Conservation (phyloP, 1,139 yeast genomes). For the Suhomyces taliae region DNA sequence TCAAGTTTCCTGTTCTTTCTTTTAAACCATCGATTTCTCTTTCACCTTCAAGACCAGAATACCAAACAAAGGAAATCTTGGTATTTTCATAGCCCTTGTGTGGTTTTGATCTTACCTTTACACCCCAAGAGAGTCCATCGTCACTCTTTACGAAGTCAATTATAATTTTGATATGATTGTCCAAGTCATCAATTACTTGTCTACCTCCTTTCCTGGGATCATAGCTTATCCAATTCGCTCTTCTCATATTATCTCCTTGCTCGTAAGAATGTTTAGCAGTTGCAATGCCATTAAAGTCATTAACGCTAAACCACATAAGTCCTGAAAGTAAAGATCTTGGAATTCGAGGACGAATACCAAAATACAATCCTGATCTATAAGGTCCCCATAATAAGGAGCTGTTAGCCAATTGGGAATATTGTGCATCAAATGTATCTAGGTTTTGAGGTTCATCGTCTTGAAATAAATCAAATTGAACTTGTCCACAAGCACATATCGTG, state of each 20-base stretch:
- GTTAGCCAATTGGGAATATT: conserved; percentile 30
- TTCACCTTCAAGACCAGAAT: conserved; percentile 70
- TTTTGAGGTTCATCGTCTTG: conserved; percentile 6
- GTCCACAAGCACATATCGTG: conserved; percentile 1
- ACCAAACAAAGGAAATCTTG: conserved; percentile 70
- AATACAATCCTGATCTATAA: conserved; percentile 80
- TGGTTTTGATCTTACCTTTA: conserved; percentile 65
- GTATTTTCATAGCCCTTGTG: conserved; percentile 46
- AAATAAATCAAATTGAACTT: conserved; percentile 15
- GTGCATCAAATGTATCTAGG: conserved; percentile 16
- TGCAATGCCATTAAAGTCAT: conserved; percentile 55
- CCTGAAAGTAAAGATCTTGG: conserved; percentile 83
- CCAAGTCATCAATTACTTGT: conserved; percentile 70
- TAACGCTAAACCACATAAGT: conserved; percentile 83
- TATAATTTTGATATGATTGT: conserved; percentile 59
- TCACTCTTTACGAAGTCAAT: conserved; percentile 75
- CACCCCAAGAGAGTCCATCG: conserved; percentile 78
- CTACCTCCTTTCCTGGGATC: conserved; percentile 90
- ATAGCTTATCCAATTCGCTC: conserved; percentile 82
- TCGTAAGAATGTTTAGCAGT: conserved; percentile 79
- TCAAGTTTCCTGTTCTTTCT: conserved; percentile 32
- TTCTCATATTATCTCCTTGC: conserved; percentile 66
- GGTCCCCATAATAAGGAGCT: conserved; percentile 79
- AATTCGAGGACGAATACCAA: conserved; percentile 80
- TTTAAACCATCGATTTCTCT: conserved; percentile 26